Evolutionary conservation across 176 grass and related monocot species (phyloP).

Genomic region (Ampelocalamus luodianensis): DNA sequence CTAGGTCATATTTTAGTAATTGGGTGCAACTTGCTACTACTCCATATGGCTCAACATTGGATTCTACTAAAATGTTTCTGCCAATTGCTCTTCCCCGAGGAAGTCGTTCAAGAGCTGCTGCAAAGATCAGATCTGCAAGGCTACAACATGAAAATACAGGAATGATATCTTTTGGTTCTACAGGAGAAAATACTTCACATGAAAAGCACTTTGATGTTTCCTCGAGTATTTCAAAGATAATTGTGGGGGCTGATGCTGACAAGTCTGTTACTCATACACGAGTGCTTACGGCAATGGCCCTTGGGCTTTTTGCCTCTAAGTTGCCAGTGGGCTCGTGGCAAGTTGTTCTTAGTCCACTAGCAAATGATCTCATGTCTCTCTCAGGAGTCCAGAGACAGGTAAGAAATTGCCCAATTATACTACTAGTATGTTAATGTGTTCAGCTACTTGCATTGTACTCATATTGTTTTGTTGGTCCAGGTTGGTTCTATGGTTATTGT

Average conservation of each 20-base stretch:
- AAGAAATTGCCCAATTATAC: constrained; percentile 18
- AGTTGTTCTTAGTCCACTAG: constrained; percentile 74
- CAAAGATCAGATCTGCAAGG: constrained; percentile 85
- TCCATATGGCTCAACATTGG: constrained; percentile 81
- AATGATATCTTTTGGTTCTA: constrained; percentile 65
- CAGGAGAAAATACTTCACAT: constrained; percentile 58
- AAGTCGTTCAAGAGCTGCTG: constrained; percentile 88
- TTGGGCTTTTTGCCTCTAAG: constrained; percentile 91
- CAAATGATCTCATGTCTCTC: constrained; percentile 67
- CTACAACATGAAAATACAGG: constrained; percentile 60
- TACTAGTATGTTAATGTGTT: constrained; percentile 23
- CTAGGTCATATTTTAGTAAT: constrained; percentile 68
- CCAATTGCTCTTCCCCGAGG: constrained; percentile 94
- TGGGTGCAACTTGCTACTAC: constrained; percentile 93
- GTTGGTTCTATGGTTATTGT: constrained; percentile 91
- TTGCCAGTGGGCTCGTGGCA: constrained; percentile 75
- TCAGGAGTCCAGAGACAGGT: constrained; percentile 99
- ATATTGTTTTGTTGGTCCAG: constrained; percentile 43
- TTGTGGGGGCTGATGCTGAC: constrained; percentile 84
- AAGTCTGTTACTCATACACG: constrained; percentile 95
- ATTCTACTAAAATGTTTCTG: constrained; percentile 87
- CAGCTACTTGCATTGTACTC: constrained; percentile 19
- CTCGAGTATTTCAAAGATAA: constrained; percentile 64
- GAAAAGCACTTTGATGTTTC: constrained; percentile 65
- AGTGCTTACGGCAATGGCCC: constrained; percentile 81